Base-by-base conservation (phyloP, 176 grass and related monocot genomes). In the Metroxylon sagu region DNA sequence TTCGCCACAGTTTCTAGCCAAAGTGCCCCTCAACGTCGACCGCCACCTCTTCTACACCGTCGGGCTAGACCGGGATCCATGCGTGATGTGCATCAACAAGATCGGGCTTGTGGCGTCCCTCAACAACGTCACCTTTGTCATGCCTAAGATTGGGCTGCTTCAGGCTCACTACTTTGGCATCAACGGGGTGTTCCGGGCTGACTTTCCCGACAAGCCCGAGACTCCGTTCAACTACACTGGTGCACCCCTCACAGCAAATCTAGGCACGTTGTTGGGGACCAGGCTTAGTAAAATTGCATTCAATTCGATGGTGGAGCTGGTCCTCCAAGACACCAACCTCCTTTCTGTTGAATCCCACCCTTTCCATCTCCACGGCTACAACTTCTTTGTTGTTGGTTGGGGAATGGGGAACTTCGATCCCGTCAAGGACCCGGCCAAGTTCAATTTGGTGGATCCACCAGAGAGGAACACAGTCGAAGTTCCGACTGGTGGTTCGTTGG, bases 321-420 rank as follows among this genome's bases (percentile, higher is more conserved):
- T 87, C 59, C 67, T 87, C 70, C 84, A 87, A 65, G 84, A 87
- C 71, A 82, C 84, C n/a, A 82, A 28, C 55, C 84, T 87, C 6
- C 57, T 87, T 16, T 60, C 71, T 2, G 79, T 67, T 15, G 84
- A 87, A 26, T 87, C 79, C 16, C 84, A 87, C 65, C 79, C 84
- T 7, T 87, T 87, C 53, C 84, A 83, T 55, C 72, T 87, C 53
- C 84, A 87, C 25, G 84, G 79, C 3, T 56, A 87, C 79, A 87
- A 83, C 53, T 87, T 87, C 72, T 82, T 83, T 50, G 71, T 87
- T 25, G 72, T 87, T 57, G 84, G 79, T 16, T 71, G 61, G 30
- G 84, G 79, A 19, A 65, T 72, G 35, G 71, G 79, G 17, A 83
- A 87, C 64, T 87, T 87, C 39, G 79, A 87, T 61, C 79, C 79